Conservation (phyloP, 2,329 filamentous ascomycete species). For the Bipolaris cookei region DNA sequence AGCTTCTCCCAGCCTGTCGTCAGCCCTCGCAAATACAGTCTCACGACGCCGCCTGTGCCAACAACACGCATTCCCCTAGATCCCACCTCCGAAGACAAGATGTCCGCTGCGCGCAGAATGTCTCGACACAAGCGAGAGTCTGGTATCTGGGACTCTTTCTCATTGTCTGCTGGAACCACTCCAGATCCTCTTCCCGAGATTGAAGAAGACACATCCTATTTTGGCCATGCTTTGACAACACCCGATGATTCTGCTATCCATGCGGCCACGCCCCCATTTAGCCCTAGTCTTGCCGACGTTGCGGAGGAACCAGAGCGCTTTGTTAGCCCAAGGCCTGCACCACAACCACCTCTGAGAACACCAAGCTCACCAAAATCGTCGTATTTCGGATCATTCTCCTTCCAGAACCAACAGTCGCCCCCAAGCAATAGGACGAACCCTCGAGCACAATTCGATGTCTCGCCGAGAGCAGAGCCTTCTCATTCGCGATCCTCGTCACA, state of each 20-base stretch:
- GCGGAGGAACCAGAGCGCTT: slow-evolving; percentile 48
- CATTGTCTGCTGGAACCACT: slow-evolving; percentile 26
- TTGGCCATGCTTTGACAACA: slow-evolving; percentile 53
- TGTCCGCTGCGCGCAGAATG: slow-evolving; percentile 1
- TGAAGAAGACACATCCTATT: slow-evolving; percentile 37
- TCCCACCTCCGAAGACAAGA: slow-evolving; percentile 13
- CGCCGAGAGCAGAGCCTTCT: slow-evolving; percentile 29
- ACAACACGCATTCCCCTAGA: slow-evolving; percentile 43
- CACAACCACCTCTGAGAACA: slow-evolving; percentile 36
- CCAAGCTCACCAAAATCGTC: slow-evolving; percentile 38
- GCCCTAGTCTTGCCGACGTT: slow-evolving; percentile 47
- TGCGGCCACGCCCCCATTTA: slow-evolving; percentile 51
- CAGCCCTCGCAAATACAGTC: slow-evolving; percentile 48
- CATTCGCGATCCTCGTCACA: slow-evolving; percentile 46
- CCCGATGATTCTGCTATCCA: slow-evolving; percentile 50
- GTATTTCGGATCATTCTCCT: slow-evolving; percentile 37
- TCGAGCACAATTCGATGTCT: slow-evolving; percentile 33
- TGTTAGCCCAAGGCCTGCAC: slow-evolving; percentile 43
- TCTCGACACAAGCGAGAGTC: slow-evolving; percentile 39
- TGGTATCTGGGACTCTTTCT: slow-evolving; percentile 42
- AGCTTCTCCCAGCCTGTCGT: slow-evolving; percentile 63
- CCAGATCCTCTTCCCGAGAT: slow-evolving; percentile 34
- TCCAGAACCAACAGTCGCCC: slow-evolving; percentile 35
- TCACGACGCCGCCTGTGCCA: slow-evolving; percentile 49
- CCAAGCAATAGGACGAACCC: slow-evolving; percentile 19